phyloP scores from a whole-genome alignment of 495 filamentous ascomycete genomes.

The Echria macrotheca region DNA sequence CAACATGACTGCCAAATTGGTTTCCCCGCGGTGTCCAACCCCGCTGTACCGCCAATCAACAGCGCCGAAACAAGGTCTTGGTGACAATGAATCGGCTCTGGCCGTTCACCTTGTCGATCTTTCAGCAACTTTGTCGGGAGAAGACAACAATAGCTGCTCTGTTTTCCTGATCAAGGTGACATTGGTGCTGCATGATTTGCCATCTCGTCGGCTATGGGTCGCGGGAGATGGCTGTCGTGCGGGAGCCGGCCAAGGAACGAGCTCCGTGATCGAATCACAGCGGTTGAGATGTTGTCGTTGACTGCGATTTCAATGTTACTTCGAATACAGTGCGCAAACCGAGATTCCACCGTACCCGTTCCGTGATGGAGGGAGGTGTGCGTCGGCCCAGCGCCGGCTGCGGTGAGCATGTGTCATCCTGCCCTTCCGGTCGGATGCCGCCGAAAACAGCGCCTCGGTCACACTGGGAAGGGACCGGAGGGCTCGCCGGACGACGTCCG shows the following conservation, averaged over 20 bases:
- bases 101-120: constrained; percentile 9
- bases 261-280: too few species aligned
- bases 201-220: background rate
- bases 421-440: too few species aligned
- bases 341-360: background rate
- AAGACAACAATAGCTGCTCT: background rate
- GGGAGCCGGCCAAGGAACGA: too few species aligned
- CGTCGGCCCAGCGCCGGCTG: background rate
- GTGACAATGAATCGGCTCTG: too few species aligned
- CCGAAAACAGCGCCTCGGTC: too few species aligned
- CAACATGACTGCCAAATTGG: constrained; percentile 5
- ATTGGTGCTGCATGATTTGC: too few species aligned
- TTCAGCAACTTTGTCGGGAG: background rate
- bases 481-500: too few species aligned
- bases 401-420: constrained; percentile 12
- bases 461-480: too few species aligned
- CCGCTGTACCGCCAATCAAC: too few species aligned
- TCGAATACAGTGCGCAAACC: constrained; percentile 6
- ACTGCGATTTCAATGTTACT: constrained; percentile 4
- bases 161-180: background rate
- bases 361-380: background rate
- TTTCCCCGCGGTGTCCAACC: background rate
- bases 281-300: too few species aligned
- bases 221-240: too few species aligned
- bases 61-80: too few species aligned